Evolutionary conservation across 164 flowering plant species (phyloP).

Genomic region (Litsea cubeba): DNA sequence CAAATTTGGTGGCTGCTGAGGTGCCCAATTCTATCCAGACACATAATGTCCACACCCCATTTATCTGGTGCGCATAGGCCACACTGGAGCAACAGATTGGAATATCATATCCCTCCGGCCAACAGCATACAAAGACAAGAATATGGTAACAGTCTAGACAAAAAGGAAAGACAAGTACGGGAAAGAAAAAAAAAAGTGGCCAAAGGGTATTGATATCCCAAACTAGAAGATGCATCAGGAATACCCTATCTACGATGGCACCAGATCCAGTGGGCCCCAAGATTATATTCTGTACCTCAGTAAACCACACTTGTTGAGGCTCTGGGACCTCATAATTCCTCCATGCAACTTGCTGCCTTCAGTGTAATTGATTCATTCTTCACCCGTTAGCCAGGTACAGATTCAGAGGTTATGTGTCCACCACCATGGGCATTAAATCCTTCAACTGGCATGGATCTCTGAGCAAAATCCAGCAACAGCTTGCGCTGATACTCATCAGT

Average conservation of each 20-base stretch:
- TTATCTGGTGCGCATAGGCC: not conserved
- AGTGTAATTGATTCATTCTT: not conserved
- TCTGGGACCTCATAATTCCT: not conserved
- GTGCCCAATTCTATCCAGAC: not conserved
- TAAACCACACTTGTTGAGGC: not conserved
- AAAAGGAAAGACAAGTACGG: too few relatives aligned
- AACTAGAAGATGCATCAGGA: not conserved
- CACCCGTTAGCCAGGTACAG: constrained; percentile 29
- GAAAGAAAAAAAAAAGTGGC: too few relatives aligned
- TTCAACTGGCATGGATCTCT: constrained; percentile 60
- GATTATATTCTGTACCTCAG: not conserved
- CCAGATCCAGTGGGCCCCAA: not conserved
- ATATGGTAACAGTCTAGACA: not conserved
- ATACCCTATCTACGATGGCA: not conserved
- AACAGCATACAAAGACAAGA: not conserved
- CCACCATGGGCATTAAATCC: constrained; percentile 36
- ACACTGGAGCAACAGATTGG: not conserved
- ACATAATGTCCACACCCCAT: not conserved
- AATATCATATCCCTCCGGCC: too few relatives aligned
- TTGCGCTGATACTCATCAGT: constrained; percentile 73
- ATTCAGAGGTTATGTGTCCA: constrained; percentile 35
- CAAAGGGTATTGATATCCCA: too few relatives aligned
- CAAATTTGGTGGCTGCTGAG: not conserved
- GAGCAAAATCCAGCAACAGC: constrained; percentile 68
- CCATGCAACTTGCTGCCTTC: not conserved